Evolutionary conservation across 2,329 filamentous ascomycete species (phyloP).

Genomic region (Daldinia eschscholtzii): DNA sequence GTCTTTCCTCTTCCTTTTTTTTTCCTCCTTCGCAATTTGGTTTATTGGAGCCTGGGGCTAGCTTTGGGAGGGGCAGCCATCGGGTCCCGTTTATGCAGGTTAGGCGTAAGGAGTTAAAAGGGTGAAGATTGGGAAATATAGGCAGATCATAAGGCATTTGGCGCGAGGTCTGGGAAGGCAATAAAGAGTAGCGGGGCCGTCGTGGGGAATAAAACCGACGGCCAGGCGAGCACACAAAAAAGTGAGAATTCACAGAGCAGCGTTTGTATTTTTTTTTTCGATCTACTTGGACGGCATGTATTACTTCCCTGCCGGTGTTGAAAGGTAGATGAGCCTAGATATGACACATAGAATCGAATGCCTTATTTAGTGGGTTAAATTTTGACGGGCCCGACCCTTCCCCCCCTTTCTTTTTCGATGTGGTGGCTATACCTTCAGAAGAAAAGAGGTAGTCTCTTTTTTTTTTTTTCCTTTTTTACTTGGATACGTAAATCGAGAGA

Average conservation of each 20-base stretch:
- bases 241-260: conserved; percentile 23
- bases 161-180: conserved; percentile 26
- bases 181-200: conserved; percentile 30
- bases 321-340: conserved; percentile 45
- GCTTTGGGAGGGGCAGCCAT: conserved; percentile 16
- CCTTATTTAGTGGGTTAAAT: conserved; percentile 20
- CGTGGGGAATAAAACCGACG: conserved; percentile 28
- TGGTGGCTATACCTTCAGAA: background rate
- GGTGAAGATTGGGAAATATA: conserved; percentile 20
- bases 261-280: conserved; percentile 38
- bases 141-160: conserved; percentile 35
- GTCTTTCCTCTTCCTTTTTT: conserved; percentile 29
- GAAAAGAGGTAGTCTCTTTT: background rate
- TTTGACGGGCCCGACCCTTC: background rate
- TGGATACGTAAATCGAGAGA: background rate
- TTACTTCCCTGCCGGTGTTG: conserved; percentile 36
- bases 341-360: conserved; percentile 43
- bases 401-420: no score
- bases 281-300: conserved; percentile 31
- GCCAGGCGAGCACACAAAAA: conserved; percentile 38
- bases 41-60: conserved; percentile 32
- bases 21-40: conserved; percentile 18
- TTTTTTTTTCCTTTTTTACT: no score
- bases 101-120: conserved; percentile 30
- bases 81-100: conserved; percentile 24